Percentiles rank a stretch among this genome's conserved stretches.
Evolutionary conservation across 495 filamentous ascomycete species (phyloP).

Genomic region (Chaetomium fimeti): DNA sequence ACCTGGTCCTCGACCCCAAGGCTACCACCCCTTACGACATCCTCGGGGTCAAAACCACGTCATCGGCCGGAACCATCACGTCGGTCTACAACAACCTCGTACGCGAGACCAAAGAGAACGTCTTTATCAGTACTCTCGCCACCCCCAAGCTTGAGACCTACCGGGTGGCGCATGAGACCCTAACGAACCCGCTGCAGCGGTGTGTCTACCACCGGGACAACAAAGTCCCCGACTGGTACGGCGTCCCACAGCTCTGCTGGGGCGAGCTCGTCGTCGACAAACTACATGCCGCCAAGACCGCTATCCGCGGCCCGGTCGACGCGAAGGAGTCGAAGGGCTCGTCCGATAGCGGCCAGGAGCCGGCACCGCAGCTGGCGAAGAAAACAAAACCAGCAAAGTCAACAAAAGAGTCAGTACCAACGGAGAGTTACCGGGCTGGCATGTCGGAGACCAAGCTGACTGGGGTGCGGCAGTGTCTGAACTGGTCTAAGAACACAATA

Average conservation of each 20-base stretch:
- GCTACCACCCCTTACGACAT: background rate
- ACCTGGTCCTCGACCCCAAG: background rate
- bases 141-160: background rate
- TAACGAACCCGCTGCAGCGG: slow-evolving; percentile 3
- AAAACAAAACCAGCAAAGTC: no score
- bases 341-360: background rate
- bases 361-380: background rate
- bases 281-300: background rate
- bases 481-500: background rate
- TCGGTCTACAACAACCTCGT: background rate
- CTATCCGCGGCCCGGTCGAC: background rate
- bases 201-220: slow-evolving; percentile 15
- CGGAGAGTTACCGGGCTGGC: background rate
- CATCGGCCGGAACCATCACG: background rate
- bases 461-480: background rate
- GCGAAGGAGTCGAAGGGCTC: no score
- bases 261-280: background rate
- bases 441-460: background rate
- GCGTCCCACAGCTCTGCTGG: slow-evolving; percentile 4
- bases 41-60: background rate
- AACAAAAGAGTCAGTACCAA: no score
- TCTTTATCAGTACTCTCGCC: background rate
- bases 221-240: slow-evolving; percentile 10
- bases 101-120: background rate
- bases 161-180: background rate